A percentile compares a stretch with the other conserved stretches of the same genome.
Evolutionary conservation across 371 early-diverging fungal species (phyloP).

Genomic region (Syncephalastrum monosporum): DNA sequence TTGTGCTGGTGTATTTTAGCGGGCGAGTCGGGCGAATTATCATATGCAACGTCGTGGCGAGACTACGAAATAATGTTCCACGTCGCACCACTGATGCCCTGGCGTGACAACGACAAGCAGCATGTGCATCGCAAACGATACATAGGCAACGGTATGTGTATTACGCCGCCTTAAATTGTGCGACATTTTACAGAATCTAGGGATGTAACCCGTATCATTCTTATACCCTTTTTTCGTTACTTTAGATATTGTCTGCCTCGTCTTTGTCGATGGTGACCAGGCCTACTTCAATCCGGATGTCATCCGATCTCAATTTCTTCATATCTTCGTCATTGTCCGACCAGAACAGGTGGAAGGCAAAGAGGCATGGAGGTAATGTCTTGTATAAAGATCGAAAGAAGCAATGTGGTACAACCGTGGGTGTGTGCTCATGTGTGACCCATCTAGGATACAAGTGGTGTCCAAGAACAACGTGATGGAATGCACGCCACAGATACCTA

Average conservation of each 20-base stretch:
- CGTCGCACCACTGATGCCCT: slow-evolving; percentile 78
- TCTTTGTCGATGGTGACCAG: slow-evolving; percentile 65
- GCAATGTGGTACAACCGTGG: not conserved
- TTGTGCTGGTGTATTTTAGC: slow-evolving; percentile 19
- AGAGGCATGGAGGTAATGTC: slow-evolving; percentile 39
- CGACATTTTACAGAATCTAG: no score
- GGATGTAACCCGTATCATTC: no score
- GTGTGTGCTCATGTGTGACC: not conserved
- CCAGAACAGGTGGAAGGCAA: slow-evolving; percentile 38
- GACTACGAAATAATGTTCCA: slow-evolving; percentile 89
- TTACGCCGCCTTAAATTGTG: no score
- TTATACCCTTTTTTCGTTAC: not conserved
- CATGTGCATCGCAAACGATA: slow-evolving; percentile 84
- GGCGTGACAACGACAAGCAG: slow-evolving; percentile 64
- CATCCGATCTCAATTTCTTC: slow-evolving; percentile 73
- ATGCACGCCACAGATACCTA: slow-evolving; percentile 67
- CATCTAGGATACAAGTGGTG: slow-evolving; percentile 51
- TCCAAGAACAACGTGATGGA: slow-evolving; percentile 57
- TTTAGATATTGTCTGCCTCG: slow-evolving; percentile 70
- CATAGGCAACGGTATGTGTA: slow-evolving; percentile 72
- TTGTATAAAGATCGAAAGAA: not conserved
- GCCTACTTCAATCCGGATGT: slow-evolving; percentile 56
- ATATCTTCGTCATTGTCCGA: slow-evolving; percentile 67
- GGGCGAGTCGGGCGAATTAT: slow-evolving; percentile 74
- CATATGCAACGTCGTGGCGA: slow-evolving; percentile 74